Conservation (phyloP, 2,329 filamentous ascomycete species). For the Cladorrhinum sp. region DNA sequence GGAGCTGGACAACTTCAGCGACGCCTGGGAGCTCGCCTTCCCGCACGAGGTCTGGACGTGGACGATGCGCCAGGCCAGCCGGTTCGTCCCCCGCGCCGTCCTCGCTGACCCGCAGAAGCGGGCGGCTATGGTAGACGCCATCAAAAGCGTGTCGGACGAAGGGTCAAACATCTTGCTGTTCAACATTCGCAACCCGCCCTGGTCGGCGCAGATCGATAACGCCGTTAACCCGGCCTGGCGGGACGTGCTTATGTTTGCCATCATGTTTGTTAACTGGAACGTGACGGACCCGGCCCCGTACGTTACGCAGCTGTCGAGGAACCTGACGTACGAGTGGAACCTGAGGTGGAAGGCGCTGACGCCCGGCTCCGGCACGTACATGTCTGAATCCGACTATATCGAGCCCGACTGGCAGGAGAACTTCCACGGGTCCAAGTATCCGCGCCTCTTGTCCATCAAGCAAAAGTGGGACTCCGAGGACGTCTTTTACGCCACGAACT, state of each 20-base stretch:
- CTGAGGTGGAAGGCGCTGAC: slow-evolving; percentile 17
- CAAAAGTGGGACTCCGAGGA: slow-evolving; percentile 24
- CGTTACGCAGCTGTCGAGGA: slow-evolving; percentile 5
- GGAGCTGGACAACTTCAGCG: slow-evolving; percentile 19
- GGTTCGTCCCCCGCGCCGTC: slow-evolving; percentile 6
- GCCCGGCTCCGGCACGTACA: slow-evolving; percentile 22
- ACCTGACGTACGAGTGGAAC: slow-evolving; percentile 16
- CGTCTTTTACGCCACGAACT: slow-evolving; percentile 25
- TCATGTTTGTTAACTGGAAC: slow-evolving; percentile 19
- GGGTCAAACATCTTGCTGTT: slow-evolving; percentile 15
- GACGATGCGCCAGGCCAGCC: slow-evolving; percentile 11
- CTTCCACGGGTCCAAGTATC: slow-evolving; percentile 25
- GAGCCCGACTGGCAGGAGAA: slow-evolving; percentile 24
- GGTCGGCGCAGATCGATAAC: slow-evolving; percentile 7
- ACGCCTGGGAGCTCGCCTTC: slow-evolving; percentile 28
- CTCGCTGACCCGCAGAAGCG: neutral
- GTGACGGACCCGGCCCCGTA: slow-evolving; percentile 4
- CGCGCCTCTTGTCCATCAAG: slow-evolving; percentile 22
- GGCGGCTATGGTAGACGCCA: neutral
- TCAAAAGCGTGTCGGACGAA: slow-evolving; percentile 11
- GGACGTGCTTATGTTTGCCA: slow-evolving; percentile 14
- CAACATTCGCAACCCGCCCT: slow-evolving; percentile 16
- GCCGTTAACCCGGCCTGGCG: slow-evolving; percentile 19
- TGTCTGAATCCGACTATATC: slow-evolving; percentile 23
- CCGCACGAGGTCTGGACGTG: slow-evolving; percentile 30